A percentile compares a stretch with the other conserved stretches of the same genome.
Conservation (phyloP, 306 rosid species). For the Cicer yamashitae region DNA sequence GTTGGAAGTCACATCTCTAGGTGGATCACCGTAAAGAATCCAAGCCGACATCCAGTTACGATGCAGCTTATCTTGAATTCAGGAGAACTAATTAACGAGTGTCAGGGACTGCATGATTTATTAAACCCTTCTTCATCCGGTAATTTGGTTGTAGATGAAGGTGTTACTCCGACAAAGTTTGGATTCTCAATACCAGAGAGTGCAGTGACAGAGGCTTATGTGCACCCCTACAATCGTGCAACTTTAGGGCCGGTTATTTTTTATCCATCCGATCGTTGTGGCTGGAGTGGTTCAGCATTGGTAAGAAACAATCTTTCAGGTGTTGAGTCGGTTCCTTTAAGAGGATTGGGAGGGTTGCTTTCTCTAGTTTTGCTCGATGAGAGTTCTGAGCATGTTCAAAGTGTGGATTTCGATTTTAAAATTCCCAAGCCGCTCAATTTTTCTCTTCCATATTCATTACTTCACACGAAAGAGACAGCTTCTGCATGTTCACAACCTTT, state of each 20-base stretch:
- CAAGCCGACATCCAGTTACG: slow-evolving; percentile 77
- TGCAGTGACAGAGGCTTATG: slow-evolving; percentile 82
- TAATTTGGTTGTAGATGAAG: slow-evolving; percentile 63
- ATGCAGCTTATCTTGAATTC: slow-evolving; percentile 90
- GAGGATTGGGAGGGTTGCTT: slow-evolving; percentile 80
- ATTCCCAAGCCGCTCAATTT: slow-evolving; percentile 58
- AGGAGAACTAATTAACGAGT: slow-evolving; percentile 71
- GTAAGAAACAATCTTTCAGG: slow-evolving; percentile 96
- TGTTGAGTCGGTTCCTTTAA: slow-evolving; percentile 79
- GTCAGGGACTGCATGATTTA: slow-evolving; percentile 67
- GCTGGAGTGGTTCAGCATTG: slow-evolving; percentile 89
- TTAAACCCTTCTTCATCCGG: slow-evolving; percentile 68
- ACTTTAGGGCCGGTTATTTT: slow-evolving; percentile 83
- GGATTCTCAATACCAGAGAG: slow-evolving; percentile 84
- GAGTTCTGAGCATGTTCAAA: slow-evolving; percentile 61
- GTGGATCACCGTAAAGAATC: slow-evolving; percentile 87
- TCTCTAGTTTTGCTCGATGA: slow-evolving; percentile 78
- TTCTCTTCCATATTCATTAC: slow-evolving; percentile 63
- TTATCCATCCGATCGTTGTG: slow-evolving; percentile 76
- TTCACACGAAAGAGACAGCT: slow-evolving; percentile 56
- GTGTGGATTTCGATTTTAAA: slow-evolving; percentile 70
- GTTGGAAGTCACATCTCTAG: slow-evolving; percentile 74
- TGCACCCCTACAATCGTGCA: slow-evolving; percentile 68
- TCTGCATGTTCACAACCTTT: slow-evolving; percentile 67
- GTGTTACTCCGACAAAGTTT: slow-evolving; percentile 60